Base-by-base conservation (phyloP, 371 early-diverging fungal genomes). In the Circinella umbellata region DNA sequence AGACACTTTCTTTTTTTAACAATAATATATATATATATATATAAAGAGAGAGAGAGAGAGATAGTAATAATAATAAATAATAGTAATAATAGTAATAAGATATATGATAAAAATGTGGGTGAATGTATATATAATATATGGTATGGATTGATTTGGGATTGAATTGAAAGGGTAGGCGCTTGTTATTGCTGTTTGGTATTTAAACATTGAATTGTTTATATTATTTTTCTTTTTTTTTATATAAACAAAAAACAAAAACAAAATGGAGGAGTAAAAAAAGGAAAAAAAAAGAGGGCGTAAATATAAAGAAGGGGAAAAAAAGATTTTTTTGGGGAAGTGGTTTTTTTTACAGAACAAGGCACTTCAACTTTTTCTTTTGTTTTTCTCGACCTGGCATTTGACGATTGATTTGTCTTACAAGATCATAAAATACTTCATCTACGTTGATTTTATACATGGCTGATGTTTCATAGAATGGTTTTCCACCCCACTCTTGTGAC, bases 391-490 rank as follows among this genome's bases (percentile, higher is more conserved):
- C 34, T 38, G 62, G 62, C 46, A 46, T 77, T 63, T 81, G 85
- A 61, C 69, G 75, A 67, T 87, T 87, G 71, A 90, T 88, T 61
- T 84, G 80, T 64, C 87, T 78, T 11, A 90, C 88, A 4, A 90
- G 77, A 37, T 85, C 88, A 72, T 83, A 83, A 71, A 90, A 89
- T 39, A 87, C 86, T 62, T 89, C 93, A 72, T 95, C 95, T 1
- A 94, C 93, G 70, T 93, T 93, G 73, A 91, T 88, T 81, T 92
- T 92, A 70, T 87, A 87, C 73, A 93, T 77, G n/a, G 96, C 96
- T 15, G 92, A 91, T 1, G 95, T 93, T 73, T 95, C 96, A 73
- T 92, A 88, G 72, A 92, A 94, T 0, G 93, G 89, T 65, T 85
- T 83, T 34, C 83, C 80, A 46, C 91, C 91, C 94, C 95, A 95